phyloP scores from a whole-genome alignment of 495 filamentous ascomycete species.

The Penicillium chermesinum region DNA sequence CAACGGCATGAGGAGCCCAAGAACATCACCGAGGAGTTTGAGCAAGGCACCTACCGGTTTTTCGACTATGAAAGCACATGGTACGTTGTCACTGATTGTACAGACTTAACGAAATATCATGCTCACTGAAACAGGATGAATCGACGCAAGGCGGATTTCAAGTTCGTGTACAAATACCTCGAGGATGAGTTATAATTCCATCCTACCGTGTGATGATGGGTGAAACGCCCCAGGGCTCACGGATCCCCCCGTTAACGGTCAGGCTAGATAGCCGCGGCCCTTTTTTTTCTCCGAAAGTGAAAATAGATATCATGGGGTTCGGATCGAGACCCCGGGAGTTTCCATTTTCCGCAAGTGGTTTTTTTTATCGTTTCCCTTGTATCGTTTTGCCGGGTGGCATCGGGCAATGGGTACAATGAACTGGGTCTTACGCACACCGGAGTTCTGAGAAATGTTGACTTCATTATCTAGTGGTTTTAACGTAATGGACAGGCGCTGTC shows the following conservation, averaged over 20 bases:
- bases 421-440: conserved; percentile 27
- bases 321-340: not conserved
- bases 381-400: conserved; percentile 10
- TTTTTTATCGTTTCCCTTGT: conserved; percentile 4
- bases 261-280: not conserved
- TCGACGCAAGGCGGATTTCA: conserved; percentile 94
- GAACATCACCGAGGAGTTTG: conserved; percentile 94
- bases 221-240: not conserved
- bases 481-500: not conserved
- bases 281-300: not conserved
- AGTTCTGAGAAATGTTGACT: conserved; percentile 25
- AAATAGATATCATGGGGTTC: conserved; percentile 6
- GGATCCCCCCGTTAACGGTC: not conserved
- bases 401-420: conserved; percentile 28
- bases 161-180: conserved; percentile 95
- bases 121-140: conserved; percentile 75
- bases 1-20: conserved; percentile 98
- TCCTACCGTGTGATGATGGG: not conserved
- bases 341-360: not conserved
- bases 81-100: conserved; percentile 48
- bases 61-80: conserved; percentile 99
- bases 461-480: not conserved
- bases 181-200: conserved; percentile 74
- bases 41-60: conserved; percentile 97
- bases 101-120: not conserved